These are phyloP conservation scores for Aegilops speltoides DNA, from an alignment of 176 grass and related monocot species.

Conservation along the genomic window DNA sequence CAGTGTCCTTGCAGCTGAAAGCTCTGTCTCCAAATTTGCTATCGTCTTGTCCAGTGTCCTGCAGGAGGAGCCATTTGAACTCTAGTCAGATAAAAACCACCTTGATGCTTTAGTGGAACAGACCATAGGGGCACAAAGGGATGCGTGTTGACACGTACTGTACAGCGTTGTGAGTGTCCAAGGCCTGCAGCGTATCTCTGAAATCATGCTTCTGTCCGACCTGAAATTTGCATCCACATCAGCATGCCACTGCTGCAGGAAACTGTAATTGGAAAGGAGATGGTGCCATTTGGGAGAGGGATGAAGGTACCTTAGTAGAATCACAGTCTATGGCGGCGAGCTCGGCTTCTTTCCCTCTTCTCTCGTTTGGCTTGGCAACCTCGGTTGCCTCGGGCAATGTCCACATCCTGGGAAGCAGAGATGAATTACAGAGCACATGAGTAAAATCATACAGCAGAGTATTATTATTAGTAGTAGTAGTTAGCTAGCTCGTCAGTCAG, in stretches of 20 bases:
- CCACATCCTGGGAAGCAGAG: slow-evolving; percentile 65
- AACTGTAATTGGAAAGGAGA: background rate
- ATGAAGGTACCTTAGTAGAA: slow-evolving; percentile 50
- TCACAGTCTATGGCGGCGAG: slow-evolving; percentile 43
- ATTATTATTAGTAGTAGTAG: no score
- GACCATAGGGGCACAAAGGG: background rate
- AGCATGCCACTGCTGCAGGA: background rate
- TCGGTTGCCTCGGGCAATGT: slow-evolving; percentile 62
- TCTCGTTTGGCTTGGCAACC: slow-evolving; percentile 40
- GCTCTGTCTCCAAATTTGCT: slow-evolving; percentile 82
- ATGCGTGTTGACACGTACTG: slow-evolving; percentile 48
- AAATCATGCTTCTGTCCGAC: slow-evolving; percentile 38
- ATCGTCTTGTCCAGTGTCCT: slow-evolving; percentile 75
- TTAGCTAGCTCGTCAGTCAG: no score
- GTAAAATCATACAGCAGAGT: no score
- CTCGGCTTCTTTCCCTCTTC: slow-evolving; percentile 20
- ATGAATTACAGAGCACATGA: background rate
- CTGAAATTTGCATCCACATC: slow-evolving; percentile 29
- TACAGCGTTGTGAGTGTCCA: slow-evolving; percentile 30
- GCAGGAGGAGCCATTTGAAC: background rate
- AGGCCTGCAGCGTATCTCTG: slow-evolving; percentile 28
- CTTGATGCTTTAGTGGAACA: background rate
- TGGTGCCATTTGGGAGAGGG: background rate
- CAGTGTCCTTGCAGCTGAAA: slow-evolving; percentile 66
- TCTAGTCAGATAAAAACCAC: slow-evolving; percentile 1